Conservation (phyloP, 164 flowering plant species). For the Nelumbo lutea region DNA sequence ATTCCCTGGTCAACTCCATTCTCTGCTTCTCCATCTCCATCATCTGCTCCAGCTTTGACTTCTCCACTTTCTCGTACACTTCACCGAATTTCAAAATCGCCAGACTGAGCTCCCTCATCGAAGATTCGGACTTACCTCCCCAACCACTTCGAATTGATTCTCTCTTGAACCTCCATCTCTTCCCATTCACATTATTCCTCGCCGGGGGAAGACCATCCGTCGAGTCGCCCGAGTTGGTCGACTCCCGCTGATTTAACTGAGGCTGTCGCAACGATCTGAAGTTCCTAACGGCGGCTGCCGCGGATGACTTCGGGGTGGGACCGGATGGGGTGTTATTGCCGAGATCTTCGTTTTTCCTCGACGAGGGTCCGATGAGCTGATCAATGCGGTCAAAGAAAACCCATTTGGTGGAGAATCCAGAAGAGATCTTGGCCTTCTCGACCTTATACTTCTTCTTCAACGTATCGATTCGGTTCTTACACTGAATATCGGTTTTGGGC, state of each 20-base stretch:
- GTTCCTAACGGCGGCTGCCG: not conserved
- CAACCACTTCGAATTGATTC: not conserved
- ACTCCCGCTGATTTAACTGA: not conserved
- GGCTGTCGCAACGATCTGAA: not conserved
- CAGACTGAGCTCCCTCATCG: not conserved
- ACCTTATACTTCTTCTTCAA: not conserved
- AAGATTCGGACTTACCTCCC: not conserved
- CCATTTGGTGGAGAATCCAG: not conserved
- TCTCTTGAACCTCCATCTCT: not conserved
- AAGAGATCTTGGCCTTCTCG: conserved; percentile 1
- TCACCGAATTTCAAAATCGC: not conserved
- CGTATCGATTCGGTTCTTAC: conserved; percentile 2
- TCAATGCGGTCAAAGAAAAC: not conserved
- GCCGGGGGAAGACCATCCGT: not conserved
- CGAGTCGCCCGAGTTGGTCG: not conserved
- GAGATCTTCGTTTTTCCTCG: not conserved
- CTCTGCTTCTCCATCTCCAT: conserved; percentile 1
- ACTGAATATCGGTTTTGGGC: not conserved
- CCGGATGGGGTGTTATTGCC: not conserved
- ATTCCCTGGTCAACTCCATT: not conserved
- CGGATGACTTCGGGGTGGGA: not conserved
- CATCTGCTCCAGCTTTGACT: not conserved
- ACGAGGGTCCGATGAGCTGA: not conserved
- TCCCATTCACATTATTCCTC: not conserved
- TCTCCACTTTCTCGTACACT: not conserved